A percentile compares a stretch with the other conserved stretches of the same genome.
Conservation (phyloP, 768 basidiomycete species). For the Pleurotus tuber-regium region DNA sequence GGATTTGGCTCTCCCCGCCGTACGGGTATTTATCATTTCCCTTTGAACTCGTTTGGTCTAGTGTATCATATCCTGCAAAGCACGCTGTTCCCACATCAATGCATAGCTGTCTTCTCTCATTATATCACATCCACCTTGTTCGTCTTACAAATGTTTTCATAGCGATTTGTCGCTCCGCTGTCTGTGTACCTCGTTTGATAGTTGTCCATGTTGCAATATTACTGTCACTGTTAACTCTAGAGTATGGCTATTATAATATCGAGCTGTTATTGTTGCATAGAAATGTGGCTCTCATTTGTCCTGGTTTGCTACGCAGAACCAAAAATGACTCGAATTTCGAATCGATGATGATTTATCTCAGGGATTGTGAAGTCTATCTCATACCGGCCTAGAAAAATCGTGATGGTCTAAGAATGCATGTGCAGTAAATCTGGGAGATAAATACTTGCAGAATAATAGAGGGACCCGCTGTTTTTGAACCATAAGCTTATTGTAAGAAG, state of each 20-base stretch:
- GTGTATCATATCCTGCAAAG: background rate
- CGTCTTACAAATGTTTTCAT: background rate
- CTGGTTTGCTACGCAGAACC: no score
- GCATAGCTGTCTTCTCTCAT: background rate
- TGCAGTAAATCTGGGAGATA: no score
- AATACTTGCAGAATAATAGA: no score
- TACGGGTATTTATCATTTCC: background rate
- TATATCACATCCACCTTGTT: background rate
- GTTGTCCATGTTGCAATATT: slow-evolving; percentile 1
- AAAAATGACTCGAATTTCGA: no score
- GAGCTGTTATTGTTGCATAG: background rate
- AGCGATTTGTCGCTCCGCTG: background rate
- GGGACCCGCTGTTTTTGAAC: no score
- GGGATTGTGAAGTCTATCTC: no score
- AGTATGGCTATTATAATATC: slow-evolving; percentile 8
- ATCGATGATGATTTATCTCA: no score
- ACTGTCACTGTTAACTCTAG: slow-evolving; percentile 2
- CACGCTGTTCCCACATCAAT: background rate
- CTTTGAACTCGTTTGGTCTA: background rate
- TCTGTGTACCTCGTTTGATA: background rate
- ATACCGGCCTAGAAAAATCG: no score
- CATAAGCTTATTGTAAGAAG: no score
- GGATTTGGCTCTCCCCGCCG: background rate
- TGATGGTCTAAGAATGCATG: no score
- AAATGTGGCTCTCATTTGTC: no score